Conservation (phyloP, 164 flowering plant species). For the Dillenia turbinata region DNA sequence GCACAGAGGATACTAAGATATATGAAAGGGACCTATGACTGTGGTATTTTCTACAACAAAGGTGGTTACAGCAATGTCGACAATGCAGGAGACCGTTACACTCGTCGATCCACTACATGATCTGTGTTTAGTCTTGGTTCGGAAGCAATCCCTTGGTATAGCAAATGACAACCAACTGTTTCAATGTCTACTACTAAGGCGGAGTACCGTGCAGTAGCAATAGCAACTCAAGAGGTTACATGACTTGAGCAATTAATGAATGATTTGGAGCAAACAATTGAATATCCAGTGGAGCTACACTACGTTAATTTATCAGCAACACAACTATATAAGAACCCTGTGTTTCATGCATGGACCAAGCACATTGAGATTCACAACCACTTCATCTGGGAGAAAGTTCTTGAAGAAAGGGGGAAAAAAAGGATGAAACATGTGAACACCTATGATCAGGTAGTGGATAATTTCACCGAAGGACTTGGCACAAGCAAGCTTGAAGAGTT, state of each 20-base stretch:
- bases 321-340: too few species aligned
- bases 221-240: slow-evolving; percentile 7
- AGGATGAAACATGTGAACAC: too few species aligned
- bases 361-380: too few species aligned
- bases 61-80: slow-evolving; percentile 8
- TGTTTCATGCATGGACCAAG: too few species aligned
- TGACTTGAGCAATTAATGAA: slow-evolving; percentile 7
- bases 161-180: slow-evolving; percentile 10
- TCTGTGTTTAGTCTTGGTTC: slow-evolving; percentile 10
- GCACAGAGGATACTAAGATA: too few species aligned
- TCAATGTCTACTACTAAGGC: slow-evolving; percentile 7
- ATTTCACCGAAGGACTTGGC: too few species aligned
- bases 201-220: slow-evolving; percentile 4
- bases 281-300: background rate
- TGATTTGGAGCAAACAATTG: background rate
- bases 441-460: too few species aligned
- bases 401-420: too few species aligned
- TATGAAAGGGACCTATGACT: too few species aligned
- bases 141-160: slow-evolving; percentile 9
- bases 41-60: slow-evolving; percentile 1
- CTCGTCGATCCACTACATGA: slow-evolving; percentile 4
- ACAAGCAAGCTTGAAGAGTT: too few species aligned
- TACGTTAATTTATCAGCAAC: too few species aligned
- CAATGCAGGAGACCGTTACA: slow-evolving; percentile 10
- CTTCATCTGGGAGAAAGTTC: too few species aligned